phyloP scores from a whole-genome alignment of 495 filamentous ascomycete species.

The Penicillium verhagenii region DNA sequence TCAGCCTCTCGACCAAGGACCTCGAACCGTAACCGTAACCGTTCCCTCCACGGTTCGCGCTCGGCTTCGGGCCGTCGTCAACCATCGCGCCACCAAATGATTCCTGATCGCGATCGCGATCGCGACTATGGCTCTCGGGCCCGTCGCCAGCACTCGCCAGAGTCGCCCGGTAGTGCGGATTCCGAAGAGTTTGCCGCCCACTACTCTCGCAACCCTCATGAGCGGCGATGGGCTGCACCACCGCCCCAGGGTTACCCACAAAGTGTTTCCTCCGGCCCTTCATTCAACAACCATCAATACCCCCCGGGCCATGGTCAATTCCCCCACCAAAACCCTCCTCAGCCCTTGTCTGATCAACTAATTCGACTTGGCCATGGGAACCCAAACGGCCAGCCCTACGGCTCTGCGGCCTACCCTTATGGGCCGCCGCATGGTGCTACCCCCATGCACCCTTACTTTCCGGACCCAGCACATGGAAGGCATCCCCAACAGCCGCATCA shows the following conservation, averaged over 20 bases:
- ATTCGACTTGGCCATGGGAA: constrained; percentile 39
- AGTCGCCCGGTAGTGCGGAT: constrained; percentile 53
- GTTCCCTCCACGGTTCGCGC: constrained; percentile 40
- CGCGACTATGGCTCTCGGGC: constrained; percentile 33
- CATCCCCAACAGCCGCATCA: constrained; percentile 27
- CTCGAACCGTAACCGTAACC: constrained; percentile 46
- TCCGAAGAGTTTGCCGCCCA: constrained; percentile 48
- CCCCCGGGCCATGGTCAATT: constrained; percentile 22
- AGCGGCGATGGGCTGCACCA: constrained; percentile 29
- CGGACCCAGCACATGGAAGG: constrained; percentile 29
- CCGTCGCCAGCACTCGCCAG: constrained; percentile 51
- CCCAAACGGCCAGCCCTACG: constrained; percentile 36
- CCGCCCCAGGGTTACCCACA: constrained; percentile 42
- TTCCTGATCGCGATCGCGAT: constrained; percentile 36
- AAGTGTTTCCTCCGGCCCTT: constrained; percentile 45
- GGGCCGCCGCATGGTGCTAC: constrained; percentile 30
- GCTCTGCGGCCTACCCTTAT: constrained; percentile 33
- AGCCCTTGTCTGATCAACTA: constrained; percentile 39
- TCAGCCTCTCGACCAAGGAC: constrained; percentile 71
- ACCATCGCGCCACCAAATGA: constrained; percentile 40
- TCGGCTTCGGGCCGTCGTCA: constrained; percentile 44
- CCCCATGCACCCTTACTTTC: constrained; percentile 36
- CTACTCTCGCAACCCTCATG: constrained; percentile 37
- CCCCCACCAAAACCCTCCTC: constrained; percentile 29
- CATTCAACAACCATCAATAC: constrained; percentile 30